phyloP scores from a whole-genome alignment of 495 filamentous ascomycete genomes.

The Bacidia rubella region DNA sequence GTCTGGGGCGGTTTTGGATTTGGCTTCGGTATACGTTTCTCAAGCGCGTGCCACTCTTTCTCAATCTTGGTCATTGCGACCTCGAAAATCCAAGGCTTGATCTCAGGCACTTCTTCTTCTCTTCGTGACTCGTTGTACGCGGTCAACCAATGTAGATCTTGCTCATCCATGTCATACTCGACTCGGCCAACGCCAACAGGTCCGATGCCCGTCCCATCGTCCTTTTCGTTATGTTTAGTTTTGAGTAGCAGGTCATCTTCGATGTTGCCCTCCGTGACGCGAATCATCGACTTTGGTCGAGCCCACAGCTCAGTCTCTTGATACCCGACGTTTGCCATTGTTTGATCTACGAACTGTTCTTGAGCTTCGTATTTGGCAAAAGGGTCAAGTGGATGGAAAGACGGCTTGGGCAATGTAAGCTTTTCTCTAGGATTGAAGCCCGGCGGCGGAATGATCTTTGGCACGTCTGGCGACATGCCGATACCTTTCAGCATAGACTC shows the following conservation, averaged over 20 bases:
- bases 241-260: constrained; percentile 71
- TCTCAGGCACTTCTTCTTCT: constrained; percentile 55
- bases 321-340: constrained; percentile 88
- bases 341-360: constrained; percentile 68
- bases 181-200: constrained; percentile 53
- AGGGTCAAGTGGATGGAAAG: constrained; percentile 42
- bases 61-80: constrained; percentile 98
- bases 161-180: constrained; percentile 99
- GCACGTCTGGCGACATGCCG: constrained; percentile 38
- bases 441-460: constrained; percentile 45
- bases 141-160: constrained; percentile 93
- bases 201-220: constrained; percentile 40
- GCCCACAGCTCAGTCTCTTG: constrained; percentile 84
- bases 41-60: constrained; percentile 93
- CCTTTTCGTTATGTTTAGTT: constrained; percentile 43
- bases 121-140: constrained; percentile 65
- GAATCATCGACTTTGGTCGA: constrained; percentile 63
- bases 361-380: constrained; percentile 50
- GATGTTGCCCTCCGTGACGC: constrained; percentile 58
- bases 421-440: constrained; percentile 54
- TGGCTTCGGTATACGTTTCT: constrained; percentile 90
- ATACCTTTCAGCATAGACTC: constrained; percentile 49
- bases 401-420: constrained; percentile 51
- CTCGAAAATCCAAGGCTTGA: constrained; percentile 88
- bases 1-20: constrained; percentile 92